phyloP scores from a whole-genome alignment of 768 basidiomycete genomes.

The Harrya chromipes region DNA sequence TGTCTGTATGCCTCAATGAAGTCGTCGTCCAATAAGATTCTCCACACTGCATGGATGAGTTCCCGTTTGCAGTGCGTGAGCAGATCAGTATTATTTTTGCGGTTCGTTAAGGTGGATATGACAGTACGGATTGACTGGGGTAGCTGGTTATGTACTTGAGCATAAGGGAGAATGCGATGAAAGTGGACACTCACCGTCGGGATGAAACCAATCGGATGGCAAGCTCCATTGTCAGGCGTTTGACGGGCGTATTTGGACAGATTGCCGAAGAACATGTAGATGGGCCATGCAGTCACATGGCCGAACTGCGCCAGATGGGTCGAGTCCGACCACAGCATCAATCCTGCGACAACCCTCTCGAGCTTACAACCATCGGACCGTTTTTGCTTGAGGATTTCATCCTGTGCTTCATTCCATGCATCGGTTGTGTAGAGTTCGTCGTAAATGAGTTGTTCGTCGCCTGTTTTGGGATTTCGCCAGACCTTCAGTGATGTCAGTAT shows the following conservation, averaged over 20 bases:
- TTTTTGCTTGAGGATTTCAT: conserved; percentile 11
- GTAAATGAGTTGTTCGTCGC: no score
- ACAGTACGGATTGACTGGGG: no score
- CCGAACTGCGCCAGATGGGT: conserved; percentile 10
- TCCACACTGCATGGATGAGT: not conserved
- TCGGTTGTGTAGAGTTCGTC: not conserved
- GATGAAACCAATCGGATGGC: conserved; percentile 23
- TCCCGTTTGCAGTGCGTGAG: conserved; percentile 1
- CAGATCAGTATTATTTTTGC: no score
- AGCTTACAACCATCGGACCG: conserved; percentile 9
- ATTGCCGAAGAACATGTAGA: conserved; percentile 23
- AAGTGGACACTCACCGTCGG: no score
- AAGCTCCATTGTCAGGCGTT: conserved; percentile 5
- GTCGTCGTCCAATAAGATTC: no score
- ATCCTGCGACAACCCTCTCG: conserved; percentile 8
- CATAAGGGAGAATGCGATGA: no score
- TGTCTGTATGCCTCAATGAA: no score
- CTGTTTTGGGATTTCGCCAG: no score
- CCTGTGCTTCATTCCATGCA: not conserved
- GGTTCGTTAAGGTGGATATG: no score
- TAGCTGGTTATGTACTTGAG: no score
- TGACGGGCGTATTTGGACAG: conserved; percentile 19
- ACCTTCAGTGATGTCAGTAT: no score
- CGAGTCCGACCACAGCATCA: conserved; percentile 21
- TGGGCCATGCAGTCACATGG: conserved; percentile 19